A percentile compares a stretch with the other conserved stretches of the same genome.
phyloP scores from a whole-genome alignment of 805 yeast species.

The Myxozyma sirexii region DNA sequence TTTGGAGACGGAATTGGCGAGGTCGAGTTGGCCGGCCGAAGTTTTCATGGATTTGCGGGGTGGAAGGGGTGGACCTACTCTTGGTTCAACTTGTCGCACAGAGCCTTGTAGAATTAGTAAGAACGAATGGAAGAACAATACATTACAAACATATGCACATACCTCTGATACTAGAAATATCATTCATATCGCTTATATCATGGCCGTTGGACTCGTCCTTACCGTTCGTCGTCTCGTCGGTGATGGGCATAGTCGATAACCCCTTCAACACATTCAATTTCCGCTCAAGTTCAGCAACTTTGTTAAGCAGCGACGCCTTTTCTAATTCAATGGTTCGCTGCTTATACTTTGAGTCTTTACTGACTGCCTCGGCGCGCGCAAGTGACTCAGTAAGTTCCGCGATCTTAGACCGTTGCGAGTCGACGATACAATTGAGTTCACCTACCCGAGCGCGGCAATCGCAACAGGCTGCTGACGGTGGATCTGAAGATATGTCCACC shows the following conservation, averaged over 20 bases:
- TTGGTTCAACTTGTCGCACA: background rate
- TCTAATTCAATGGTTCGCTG: slow-evolving; percentile 9
- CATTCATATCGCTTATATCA: background rate
- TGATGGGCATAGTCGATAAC: slow-evolving; percentile 1
- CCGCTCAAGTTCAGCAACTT: slow-evolving; percentile 5
- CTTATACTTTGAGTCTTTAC: background rate
- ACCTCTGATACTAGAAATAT: background rate
- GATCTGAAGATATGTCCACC: background rate
- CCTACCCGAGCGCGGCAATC: slow-evolving; percentile 1
- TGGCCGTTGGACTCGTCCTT: background rate
- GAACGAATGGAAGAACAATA: background rate
- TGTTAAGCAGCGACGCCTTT: slow-evolving; percentile 8
- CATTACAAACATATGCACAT: background rate
- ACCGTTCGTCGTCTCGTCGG: background rate
- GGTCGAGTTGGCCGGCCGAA: background rate
- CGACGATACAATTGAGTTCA: background rate
- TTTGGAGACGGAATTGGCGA: background rate
- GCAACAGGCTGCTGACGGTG: background rate
- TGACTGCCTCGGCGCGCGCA: background rate
- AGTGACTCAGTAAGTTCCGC: background rate
- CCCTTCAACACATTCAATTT: slow-evolving; percentile 5
- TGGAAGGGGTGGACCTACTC: slow-evolving; percentile 5
- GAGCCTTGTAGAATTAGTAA: background rate
- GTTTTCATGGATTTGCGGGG: background rate
- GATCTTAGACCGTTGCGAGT: slow-evolving; percentile 2